Conservation (phyloP, 306 rosid genomes). For the Carpinus fangiana region DNA sequence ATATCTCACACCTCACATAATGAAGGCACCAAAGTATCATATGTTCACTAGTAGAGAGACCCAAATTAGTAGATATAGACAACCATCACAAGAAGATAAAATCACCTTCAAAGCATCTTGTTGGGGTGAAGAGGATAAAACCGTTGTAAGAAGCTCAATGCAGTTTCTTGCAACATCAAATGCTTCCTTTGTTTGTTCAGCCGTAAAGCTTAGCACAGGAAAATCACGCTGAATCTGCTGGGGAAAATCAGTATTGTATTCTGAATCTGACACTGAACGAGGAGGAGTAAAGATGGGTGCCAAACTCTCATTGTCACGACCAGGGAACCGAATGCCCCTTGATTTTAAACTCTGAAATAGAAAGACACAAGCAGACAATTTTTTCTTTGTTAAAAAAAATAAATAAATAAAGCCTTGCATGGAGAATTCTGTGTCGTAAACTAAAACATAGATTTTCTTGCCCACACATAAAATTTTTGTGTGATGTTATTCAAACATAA, state of each 20-base stretch:
- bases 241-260: slow-evolving; percentile 41
- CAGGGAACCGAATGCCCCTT: slow-evolving; percentile 92
- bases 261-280: slow-evolving; percentile 58
- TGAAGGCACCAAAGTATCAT: not conserved
- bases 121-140: slow-evolving; percentile 83
- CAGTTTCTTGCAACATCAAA: slow-evolving; percentile 94
- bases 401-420: not conserved
- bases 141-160: slow-evolving; percentile 88
- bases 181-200: slow-evolving; percentile 89
- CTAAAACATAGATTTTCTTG: not conserved
- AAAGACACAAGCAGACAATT: slow-evolving; percentile 24
- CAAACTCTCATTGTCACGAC: slow-evolving; percentile 94
- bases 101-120: slow-evolving; percentile 85
- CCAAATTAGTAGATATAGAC: not conserved
- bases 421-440: not conserved
- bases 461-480: not conserved
- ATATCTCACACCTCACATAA: too few species aligned
- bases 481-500: not conserved
- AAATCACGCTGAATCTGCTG: slow-evolving; percentile 54
- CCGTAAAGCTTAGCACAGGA: slow-evolving; percentile 59
- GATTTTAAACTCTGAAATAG: slow-evolving; percentile 79
- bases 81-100: slow-evolving; percentile 9
- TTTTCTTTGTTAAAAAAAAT: not conserved
- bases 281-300: slow-evolving; percentile 96
- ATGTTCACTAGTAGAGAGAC: not conserved